Percentiles rank a stretch among this genome's conserved stretches.
phyloP scores from a whole-genome alignment of 1,139 yeast species.

The Wickerhamomyces sp. region DNA sequence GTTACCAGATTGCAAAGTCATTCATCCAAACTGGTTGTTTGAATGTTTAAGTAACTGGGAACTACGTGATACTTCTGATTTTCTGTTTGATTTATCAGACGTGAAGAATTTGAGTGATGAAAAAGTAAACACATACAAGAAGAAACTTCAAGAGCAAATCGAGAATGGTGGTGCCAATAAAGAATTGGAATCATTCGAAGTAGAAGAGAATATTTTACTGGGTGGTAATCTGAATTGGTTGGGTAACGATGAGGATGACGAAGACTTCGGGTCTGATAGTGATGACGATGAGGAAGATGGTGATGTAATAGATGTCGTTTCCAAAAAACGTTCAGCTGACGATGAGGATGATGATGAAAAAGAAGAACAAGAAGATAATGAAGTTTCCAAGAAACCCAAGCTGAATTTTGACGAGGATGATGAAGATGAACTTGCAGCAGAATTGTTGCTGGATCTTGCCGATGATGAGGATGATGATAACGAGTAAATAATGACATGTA shows the following conservation, averaged over 20 bases:
- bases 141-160: conserved; percentile 21
- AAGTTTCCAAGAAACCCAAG: conserved; percentile 16
- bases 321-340: conserved; percentile 2
- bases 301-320: conserved; percentile 19
- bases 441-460: conserved; percentile 3
- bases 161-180: conserved; percentile 10
- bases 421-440: conserved; percentile 7
- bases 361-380: conserved; percentile 20
- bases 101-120: conserved; percentile 32
- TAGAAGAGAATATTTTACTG: conserved; percentile 19
- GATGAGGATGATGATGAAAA: conserved; percentile 22
- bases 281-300: conserved; percentile 29
- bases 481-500: no score
- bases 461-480: conserved; percentile 1
- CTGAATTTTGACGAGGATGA: conserved; percentile 7
- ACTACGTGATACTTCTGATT: conserved; percentile 59
- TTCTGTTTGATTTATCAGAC: conserved; percentile 43
- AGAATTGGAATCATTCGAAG: conserved; percentile 11
- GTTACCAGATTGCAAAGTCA: conserved; percentile 63
- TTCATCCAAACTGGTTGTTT: conserved; percentile 92
- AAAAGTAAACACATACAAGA: conserved; percentile 29
- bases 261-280: conserved; percentile 25
- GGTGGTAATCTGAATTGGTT: conserved; percentile 28
- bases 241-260: conserved; percentile 26
- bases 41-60: conserved; percentile 80